Percentiles rank a stretch among this genome's conserved stretches.
These are phyloP conservation scores for Heracleum sosnowskyi DNA, from an alignment of 129 eudicot genomes.

Conservation along the genomic window DNA sequence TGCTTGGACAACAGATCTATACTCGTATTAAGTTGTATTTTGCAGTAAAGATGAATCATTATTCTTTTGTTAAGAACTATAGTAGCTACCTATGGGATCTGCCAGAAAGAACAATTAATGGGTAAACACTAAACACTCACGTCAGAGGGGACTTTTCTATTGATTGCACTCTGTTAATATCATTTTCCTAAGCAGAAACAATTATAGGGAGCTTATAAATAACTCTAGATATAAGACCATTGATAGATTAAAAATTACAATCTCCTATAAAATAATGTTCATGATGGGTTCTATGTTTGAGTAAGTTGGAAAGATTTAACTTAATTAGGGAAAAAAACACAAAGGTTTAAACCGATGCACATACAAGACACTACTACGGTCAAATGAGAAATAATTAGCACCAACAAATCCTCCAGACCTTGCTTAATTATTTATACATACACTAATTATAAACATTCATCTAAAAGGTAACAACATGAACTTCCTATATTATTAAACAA, in stretches of 20 bases:
- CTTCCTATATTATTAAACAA: too few relatives aligned
- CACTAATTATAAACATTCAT: too few relatives aligned
- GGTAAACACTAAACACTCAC: not conserved
- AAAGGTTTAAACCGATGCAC: too few relatives aligned
- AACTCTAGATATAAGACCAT: not conserved
- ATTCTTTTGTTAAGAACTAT: not conserved
- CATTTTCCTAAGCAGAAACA: not conserved
- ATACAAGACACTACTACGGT: too few relatives aligned
- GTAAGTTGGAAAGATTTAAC: too few relatives aligned
- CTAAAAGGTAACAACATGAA: too few relatives aligned
- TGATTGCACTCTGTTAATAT: not conserved
- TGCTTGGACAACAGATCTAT: conserved; percentile 77
- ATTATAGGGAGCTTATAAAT: not conserved
- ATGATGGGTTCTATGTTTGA: not conserved
- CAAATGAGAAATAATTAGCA: too few relatives aligned
- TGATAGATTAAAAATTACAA: not conserved
- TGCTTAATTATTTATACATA: too few relatives aligned
- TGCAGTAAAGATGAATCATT: not conserved
- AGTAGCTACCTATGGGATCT: not conserved
- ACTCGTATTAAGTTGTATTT: not conserved
- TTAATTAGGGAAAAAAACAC: too few relatives aligned
- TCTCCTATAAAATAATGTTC: not conserved
- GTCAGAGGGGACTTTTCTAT: not conserved
- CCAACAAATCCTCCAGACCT: too few relatives aligned
- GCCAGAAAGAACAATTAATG: not conserved